A percentile compares a stretch with the other conserved stretches of the same genome.
phyloP scores from a whole-genome alignment of 164 flowering plant genomes.

The Cinnamomum chago region DNA sequence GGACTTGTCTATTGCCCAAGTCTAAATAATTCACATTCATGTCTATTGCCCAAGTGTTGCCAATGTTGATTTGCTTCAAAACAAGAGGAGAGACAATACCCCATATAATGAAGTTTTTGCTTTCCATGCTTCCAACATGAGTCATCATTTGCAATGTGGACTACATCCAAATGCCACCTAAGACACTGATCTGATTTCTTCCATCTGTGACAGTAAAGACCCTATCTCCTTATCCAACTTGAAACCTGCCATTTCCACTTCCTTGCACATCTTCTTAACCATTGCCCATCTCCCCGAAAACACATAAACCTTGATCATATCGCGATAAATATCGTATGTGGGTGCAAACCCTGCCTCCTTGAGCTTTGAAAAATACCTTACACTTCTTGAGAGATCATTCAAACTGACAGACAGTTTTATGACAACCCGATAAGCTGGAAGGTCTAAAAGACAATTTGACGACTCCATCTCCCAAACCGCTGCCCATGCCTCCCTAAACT shows the following conservation, averaged over 20 bases:
- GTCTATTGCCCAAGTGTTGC: not conserved
- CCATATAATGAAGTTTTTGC: not conserved
- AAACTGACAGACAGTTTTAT: slow-evolving; percentile 67
- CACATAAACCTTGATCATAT: slow-evolving; percentile 50
- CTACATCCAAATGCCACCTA: not conserved
- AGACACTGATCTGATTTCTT: slow-evolving; percentile 4
- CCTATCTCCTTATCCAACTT: slow-evolving; percentile 43
- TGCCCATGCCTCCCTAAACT: slow-evolving; percentile 66
- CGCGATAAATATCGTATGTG: slow-evolving; percentile 64
- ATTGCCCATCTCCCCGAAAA: slow-evolving; percentile 66
- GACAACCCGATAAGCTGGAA: slow-evolving; percentile 81
- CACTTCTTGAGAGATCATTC: slow-evolving; percentile 66
- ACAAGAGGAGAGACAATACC: too few species aligned
- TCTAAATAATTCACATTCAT: not conserved
- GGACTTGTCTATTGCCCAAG: not conserved
- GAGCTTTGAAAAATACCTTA: slow-evolving; percentile 64
- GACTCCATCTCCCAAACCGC: slow-evolving; percentile 91
- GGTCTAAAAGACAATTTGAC: slow-evolving; percentile 58
- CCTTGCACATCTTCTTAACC: slow-evolving; percentile 66
- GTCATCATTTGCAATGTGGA: not conserved
- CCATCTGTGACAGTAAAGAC: slow-evolving; percentile 29
- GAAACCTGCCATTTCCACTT: slow-evolving; percentile 70
- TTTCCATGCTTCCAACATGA: not conserved
- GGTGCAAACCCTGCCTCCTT: slow-evolving; percentile 84
- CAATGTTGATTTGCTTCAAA: too few species aligned